Conservation (phyloP, 176 grass and related monocot genomes). For the Paspalum notatum region DNA sequence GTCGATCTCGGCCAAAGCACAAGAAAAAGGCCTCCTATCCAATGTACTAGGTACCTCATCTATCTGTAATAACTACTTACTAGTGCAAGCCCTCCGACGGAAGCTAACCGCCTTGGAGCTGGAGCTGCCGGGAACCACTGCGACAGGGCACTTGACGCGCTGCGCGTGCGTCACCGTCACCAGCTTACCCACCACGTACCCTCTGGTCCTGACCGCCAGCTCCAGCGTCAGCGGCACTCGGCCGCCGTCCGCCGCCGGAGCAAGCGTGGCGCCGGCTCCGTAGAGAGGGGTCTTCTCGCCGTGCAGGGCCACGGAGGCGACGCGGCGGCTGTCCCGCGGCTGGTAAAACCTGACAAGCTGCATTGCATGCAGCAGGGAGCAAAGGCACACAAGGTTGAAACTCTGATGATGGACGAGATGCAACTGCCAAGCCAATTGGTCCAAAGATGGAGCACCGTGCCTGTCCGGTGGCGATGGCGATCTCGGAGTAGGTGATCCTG, state of each 20-base stretch:
- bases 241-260: constrained; percentile 31
- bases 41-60: background rate
- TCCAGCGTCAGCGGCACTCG: constrained; percentile 64
- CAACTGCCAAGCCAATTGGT: too few species aligned
- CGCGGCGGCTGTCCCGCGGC: constrained; percentile 62
- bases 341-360: constrained; percentile 82
- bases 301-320: constrained; percentile 49
- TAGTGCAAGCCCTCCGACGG: constrained; percentile 48
- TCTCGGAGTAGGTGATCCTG: constrained; percentile 66
- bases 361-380: constrained; percentile 39
- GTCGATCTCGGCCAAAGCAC: too few species aligned
- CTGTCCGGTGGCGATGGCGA: constrained; percentile 73
- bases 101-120: constrained; percentile 71
- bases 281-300: constrained; percentile 84
- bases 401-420: too few species aligned
- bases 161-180: constrained; percentile 72
- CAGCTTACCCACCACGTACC: constrained; percentile 79
- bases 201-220: constrained; percentile 52
- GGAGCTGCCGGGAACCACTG: constrained; percentile 46
- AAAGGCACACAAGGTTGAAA: too few species aligned
- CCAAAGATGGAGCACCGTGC: too few species aligned
- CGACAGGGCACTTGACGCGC: constrained; percentile 55
- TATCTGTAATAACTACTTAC: background rate
- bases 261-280: constrained; percentile 70
- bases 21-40: too few species aligned